Percentiles rank a stretch among this genome's conserved stretches.
Evolutionary conservation across 2,329 filamentous ascomycete species (phyloP).

Genomic region (Septoria linicola): DNA sequence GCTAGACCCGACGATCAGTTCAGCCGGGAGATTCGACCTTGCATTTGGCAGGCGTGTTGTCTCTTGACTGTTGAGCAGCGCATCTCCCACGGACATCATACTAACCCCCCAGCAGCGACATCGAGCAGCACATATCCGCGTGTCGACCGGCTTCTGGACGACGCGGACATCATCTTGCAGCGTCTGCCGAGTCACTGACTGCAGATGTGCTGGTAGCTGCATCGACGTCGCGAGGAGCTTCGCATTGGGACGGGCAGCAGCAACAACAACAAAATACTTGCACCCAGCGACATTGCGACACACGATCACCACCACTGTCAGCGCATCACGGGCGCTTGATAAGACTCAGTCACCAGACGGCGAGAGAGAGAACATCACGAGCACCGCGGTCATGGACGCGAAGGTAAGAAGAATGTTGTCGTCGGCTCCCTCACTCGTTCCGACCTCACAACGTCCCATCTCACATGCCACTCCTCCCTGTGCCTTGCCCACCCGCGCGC

Average conservation of each 20-base stretch:
- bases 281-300: neutral
- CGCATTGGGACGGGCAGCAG: neutral
- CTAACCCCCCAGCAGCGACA: slow-evolving; percentile 1
- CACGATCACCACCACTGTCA: neutral
- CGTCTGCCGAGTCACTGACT: neutral
- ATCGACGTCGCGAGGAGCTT: slow-evolving; percentile 8
- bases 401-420: slow-evolving; percentile 26
- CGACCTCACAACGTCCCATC: neutral
- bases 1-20: too few relatives aligned
- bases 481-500: neutral
- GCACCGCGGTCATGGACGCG: slow-evolving; percentile 29
- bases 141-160: neutral
- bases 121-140: slow-evolving; percentile 8
- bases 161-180: neutral
- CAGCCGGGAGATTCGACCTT: too few relatives aligned
- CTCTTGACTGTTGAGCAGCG: neutral
- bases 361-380: neutral
- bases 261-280: neutral
- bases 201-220: slow-evolving; percentile 1
- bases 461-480: neutral
- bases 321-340: neutral
- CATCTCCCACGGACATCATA: neutral
- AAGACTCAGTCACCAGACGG: neutral
- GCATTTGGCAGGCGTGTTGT: neutral
- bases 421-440: neutral